A percentile compares a stretch with the other conserved stretches of the same genome.
Conservation (phyloP, 257 asterid species). For the Cinchona pubescens region DNA sequence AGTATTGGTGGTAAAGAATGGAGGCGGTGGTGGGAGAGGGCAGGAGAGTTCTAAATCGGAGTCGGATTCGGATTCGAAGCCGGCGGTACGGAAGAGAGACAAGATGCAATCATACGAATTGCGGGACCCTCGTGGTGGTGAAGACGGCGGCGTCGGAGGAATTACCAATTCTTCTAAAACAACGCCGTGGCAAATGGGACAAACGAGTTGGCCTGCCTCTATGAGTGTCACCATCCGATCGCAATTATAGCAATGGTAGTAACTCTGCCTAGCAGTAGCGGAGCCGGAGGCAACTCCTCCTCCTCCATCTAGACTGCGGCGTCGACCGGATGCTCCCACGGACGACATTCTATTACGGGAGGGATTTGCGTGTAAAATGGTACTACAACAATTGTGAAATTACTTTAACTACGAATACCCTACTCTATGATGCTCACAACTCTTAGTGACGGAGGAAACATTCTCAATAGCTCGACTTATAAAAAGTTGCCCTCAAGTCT, state of each 20-base stretch:
- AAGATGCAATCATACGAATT: background rate
- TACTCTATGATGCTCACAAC: too few relatives aligned
- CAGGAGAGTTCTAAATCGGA: background rate
- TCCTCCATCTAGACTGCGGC: background rate
- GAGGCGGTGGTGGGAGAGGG: background rate
- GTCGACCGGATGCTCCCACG: background rate
- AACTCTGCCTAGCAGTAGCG: slow-evolving; percentile 15
- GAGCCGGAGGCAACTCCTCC: slow-evolving; percentile 1
- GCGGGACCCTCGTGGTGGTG: background rate
- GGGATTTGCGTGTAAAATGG: too few relatives aligned
- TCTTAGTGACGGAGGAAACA: too few relatives aligned
- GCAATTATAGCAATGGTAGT: slow-evolving; percentile 63
- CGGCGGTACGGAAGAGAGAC: too few relatives aligned
- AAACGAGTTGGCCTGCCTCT: slow-evolving; percentile 40
- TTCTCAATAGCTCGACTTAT: too few relatives aligned
- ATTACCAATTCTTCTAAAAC: slow-evolving; percentile 41
- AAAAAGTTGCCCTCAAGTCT: too few relatives aligned
- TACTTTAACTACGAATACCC: too few relatives aligned
- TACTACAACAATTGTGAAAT: too few relatives aligned
- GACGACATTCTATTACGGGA: background rate
- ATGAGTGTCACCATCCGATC: slow-evolving; percentile 44
- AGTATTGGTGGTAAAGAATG: background rate
- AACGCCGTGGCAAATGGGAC: slow-evolving; percentile 59
- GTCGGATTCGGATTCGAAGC: slow-evolving; percentile 22
- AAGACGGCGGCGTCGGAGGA: background rate